A percentile compares a stretch with the other conserved stretches of the same genome.
These are phyloP conservation scores for Pichia sp. DNA, from an alignment of 1,139 yeast genomes.

Conservation along the genomic window DNA sequence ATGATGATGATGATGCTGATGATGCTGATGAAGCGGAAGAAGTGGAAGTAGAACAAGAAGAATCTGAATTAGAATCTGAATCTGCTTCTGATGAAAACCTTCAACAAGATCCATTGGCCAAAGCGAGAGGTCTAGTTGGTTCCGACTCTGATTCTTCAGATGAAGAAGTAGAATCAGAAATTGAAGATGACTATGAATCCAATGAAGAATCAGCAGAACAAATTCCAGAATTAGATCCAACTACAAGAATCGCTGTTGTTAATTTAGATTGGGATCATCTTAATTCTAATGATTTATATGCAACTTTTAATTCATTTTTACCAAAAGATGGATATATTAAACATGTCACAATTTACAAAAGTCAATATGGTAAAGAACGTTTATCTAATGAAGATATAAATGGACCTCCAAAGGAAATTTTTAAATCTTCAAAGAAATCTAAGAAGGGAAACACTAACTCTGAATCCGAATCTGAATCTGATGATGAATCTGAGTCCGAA, in stretches of 20 bases:
- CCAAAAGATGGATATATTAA: conserved; percentile 68
- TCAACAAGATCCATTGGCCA: conserved; percentile 42
- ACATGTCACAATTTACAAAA: conserved; percentile 76
- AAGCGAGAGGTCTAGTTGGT: conserved; percentile 53
- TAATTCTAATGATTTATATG: conserved; percentile 79
- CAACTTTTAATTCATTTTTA: conserved; percentile 81
- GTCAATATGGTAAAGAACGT: conserved; percentile 90
- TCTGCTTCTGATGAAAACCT: neutral
- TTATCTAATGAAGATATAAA: conserved; percentile 85
- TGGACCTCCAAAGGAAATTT: conserved; percentile 89
- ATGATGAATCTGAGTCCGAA: conserved; percentile 38
- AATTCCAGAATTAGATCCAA: conserved; percentile 83
- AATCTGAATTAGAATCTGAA: too few species aligned
- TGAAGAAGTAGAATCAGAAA: too few species aligned
- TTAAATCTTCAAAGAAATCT: too few species aligned
- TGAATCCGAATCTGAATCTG: too few species aligned
- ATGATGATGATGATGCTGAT: conserved; percentile 18
- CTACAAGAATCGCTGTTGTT: conserved; percentile 79
- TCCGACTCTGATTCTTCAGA: conserved; percentile 32
- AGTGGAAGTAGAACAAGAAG: too few species aligned
- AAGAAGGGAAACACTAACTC: too few species aligned
- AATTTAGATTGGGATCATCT: conserved; percentile 97
- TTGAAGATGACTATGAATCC: conserved; percentile 31
- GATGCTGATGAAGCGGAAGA: too few species aligned
- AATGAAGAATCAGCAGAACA: conserved; percentile 55